Conservation (phyloP, 2,329 filamentous ascomycete genomes). For the Clathrospora elynae region DNA sequence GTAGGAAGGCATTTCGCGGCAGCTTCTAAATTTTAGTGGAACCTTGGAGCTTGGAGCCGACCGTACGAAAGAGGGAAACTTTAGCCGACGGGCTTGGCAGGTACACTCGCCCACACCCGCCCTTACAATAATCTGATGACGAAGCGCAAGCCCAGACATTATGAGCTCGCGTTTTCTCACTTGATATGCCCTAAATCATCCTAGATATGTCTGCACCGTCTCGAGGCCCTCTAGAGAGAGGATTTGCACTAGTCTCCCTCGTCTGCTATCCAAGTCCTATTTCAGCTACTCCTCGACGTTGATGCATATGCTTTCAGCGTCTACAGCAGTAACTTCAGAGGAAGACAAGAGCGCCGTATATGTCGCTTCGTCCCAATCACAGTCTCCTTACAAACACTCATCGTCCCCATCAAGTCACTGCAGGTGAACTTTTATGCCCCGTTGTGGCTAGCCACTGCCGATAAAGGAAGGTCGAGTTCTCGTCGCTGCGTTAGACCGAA, state of each 20-base stretch:
- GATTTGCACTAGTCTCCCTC: too few species aligned
- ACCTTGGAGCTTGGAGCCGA: too few species aligned
- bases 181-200: neutral
- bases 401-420: slow-evolving; percentile 1
- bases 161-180: neutral
- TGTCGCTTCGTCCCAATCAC: slow-evolving; percentile 7
- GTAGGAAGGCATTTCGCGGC: slow-evolving; percentile 5
- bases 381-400: slow-evolving; percentile 4
- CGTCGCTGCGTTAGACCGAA: slow-evolving; percentile 1
- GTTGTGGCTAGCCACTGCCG: slow-evolving; percentile 5
- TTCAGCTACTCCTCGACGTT: too few species aligned
- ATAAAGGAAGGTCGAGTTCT: slow-evolving; percentile 16
- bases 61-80: slow-evolving; percentile 17
- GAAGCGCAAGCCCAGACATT: too few species aligned
- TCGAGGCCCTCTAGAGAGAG: neutral
- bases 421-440: slow-evolving; percentile 2
- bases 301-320: too few species aligned
- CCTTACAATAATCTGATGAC: too few species aligned
- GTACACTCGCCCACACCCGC: neutral
- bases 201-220: neutral
- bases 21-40: slow-evolving; percentile 38
- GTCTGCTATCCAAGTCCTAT: too few species aligned
- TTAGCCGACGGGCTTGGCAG: slow-evolving; percentile 26
- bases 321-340: too few species aligned
- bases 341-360: too few species aligned